These are phyloP conservation scores for Nakataea oryzae DNA, from an alignment of 2,329 filamentous ascomycete genomes.

Conservation along the genomic window DNA sequence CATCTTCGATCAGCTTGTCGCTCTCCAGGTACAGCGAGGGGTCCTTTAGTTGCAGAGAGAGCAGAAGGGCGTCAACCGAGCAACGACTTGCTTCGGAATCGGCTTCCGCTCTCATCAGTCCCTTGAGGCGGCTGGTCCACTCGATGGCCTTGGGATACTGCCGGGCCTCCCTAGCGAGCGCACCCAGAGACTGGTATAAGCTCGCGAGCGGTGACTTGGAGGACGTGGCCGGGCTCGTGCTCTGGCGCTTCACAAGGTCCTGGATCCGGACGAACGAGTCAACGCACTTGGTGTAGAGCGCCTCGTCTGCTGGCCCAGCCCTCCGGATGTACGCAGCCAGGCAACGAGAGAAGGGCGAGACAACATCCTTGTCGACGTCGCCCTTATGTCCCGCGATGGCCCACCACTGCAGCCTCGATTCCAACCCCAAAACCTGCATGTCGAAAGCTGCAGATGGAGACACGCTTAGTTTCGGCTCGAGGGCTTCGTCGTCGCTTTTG, in stretches of 20 bases:
- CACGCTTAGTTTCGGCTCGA: slow-evolving; percentile 42
- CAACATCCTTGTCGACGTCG: slow-evolving; percentile 51
- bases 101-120: slow-evolving; percentile 21
- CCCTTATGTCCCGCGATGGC: slow-evolving; percentile 46
- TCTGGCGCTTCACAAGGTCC: slow-evolving; percentile 23
- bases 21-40: slow-evolving; percentile 23
- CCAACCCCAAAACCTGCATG: slow-evolving; percentile 54
- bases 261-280: slow-evolving; percentile 25
- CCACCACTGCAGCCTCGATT: slow-evolving; percentile 56
- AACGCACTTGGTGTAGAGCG: slow-evolving; percentile 28
- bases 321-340: slow-evolving; percentile 50
- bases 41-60: slow-evolving; percentile 42
- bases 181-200: slow-evolving; percentile 40
- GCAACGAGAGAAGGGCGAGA: slow-evolving; percentile 55
- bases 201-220: slow-evolving; percentile 32
- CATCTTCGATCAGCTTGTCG: slow-evolving; percentile 31
- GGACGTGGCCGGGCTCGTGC: slow-evolving; percentile 9
- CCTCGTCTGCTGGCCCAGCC: slow-evolving; percentile 18
- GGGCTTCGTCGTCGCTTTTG: slow-evolving; percentile 47
- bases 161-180: slow-evolving; percentile 32
- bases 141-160: slow-evolving; percentile 39
- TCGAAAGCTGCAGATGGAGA: slow-evolving; percentile 47
- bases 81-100: slow-evolving; percentile 40
- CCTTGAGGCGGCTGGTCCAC: slow-evolving; percentile 41
- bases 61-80: slow-evolving; percentile 42